Conservation (phyloP, 345 rosid genomes). For the Moricandia arvensis region DNA sequence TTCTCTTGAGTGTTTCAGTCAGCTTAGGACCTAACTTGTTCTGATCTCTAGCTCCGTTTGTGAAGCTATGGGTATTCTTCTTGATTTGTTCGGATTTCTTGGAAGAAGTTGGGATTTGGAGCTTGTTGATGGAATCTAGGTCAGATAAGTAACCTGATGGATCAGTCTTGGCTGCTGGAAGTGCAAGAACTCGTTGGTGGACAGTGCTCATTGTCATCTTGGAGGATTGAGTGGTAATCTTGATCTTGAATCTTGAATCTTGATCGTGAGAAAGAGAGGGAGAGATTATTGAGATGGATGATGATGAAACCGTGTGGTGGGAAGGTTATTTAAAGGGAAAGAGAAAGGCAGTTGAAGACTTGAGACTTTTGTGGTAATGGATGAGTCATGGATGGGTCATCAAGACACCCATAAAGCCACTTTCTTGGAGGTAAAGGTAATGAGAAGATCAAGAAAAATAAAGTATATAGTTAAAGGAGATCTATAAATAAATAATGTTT, state of each 20-base stretch:
- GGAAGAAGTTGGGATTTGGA: neutral
- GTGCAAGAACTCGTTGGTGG: neutral
- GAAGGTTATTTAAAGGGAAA: slow-evolving; percentile 36
- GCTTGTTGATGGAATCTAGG: neutral
- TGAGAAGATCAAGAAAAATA: slow-evolving; percentile 13
- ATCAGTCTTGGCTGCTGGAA: neutral
- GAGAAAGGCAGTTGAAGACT: slow-evolving; percentile 26
- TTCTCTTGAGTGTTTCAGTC: neutral
- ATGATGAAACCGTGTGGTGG: slow-evolving; percentile 20
- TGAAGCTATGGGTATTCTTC: neutral
- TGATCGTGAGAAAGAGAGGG: slow-evolving; percentile 7
- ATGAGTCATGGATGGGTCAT: slow-evolving; percentile 35
- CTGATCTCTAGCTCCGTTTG: neutral
- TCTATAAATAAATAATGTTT: neutral
- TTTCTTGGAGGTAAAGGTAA: slow-evolving; percentile 18
- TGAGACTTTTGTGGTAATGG: slow-evolving; percentile 12
- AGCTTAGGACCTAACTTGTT: neutral
- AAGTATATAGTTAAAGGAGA: slow-evolving; percentile 8
- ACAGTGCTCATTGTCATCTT: neutral
- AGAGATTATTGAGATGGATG: slow-evolving; percentile 11
- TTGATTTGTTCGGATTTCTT: neutral
- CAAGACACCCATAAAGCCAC: slow-evolving; percentile 34
- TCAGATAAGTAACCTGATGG: neutral
- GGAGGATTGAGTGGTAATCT: neutral
- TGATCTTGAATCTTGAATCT: slow-evolving; percentile 8